Evolutionary conservation across 2,329 filamentous ascomycete genomes (phyloP).

Genomic region (Beauveria pseudobassiana): DNA sequence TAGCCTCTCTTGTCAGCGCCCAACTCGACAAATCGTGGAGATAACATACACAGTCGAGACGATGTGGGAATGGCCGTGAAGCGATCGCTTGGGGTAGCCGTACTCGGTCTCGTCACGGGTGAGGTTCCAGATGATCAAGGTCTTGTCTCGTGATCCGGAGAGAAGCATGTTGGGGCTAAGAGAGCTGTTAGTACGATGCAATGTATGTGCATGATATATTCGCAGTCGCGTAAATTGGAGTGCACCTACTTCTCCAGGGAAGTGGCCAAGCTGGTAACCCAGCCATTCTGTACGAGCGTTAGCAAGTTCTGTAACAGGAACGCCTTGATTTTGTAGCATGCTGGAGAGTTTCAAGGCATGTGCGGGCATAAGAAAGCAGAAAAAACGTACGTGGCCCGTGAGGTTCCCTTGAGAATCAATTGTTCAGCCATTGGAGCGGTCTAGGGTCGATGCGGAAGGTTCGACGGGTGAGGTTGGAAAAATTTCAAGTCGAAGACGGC

Average conservation of each 20-base stretch:
- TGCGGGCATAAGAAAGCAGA: slow-evolving; percentile 19
- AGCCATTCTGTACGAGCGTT: slow-evolving; percentile 61
- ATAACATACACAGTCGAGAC: slow-evolving; percentile 94
- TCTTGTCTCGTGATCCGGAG: slow-evolving; percentile 95
- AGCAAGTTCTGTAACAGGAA: slow-evolving; percentile 9
- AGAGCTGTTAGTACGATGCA: slow-evolving; percentile 16
- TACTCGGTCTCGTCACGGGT: slow-evolving; percentile 97
- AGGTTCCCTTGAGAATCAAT: slow-evolving; percentile 94
- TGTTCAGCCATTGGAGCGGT: slow-evolving; percentile 73
- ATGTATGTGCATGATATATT: not conserved
- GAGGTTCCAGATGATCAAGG: slow-evolving; percentile 99
- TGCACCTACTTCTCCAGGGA: slow-evolving; percentile 90
- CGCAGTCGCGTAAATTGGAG: not conserved
- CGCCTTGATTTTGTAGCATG: not conserved
- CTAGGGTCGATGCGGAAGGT: slow-evolving; percentile 33
- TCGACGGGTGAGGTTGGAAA: slow-evolving; percentile 27
- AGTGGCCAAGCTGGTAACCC: slow-evolving; percentile 97
- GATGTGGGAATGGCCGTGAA: slow-evolving; percentile 99
- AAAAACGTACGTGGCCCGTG: slow-evolving; percentile 77
- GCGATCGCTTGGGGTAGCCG: slow-evolving; percentile 98
- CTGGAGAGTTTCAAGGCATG: slow-evolving; percentile 11
- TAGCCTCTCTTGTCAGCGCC: slow-evolving; percentile 16
- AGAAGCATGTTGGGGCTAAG: slow-evolving; percentile 97
- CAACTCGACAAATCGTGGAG: slow-evolving; percentile 1
- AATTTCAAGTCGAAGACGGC: slow-evolving; percentile 20